These are phyloP conservation scores for Dryas integrifolia DNA, from an alignment of 331 rosid species.

Conservation along the genomic window DNA sequence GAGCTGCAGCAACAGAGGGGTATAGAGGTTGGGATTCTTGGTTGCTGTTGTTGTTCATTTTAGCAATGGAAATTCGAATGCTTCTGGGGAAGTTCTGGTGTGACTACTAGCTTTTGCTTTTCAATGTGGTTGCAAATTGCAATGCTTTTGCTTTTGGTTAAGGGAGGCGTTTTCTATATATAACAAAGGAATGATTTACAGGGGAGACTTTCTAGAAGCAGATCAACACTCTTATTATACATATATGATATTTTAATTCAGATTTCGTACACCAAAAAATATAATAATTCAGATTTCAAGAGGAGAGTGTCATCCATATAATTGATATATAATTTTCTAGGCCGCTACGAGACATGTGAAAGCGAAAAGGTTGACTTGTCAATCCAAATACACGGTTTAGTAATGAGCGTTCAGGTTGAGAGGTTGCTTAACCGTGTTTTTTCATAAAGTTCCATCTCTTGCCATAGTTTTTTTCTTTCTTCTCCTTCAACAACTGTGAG, in stretches of 20 bases:
- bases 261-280: too few species aligned
- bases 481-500: neutral
- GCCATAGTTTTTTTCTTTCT: neutral
- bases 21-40: constrained; percentile 19
- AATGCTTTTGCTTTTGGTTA: neutral
- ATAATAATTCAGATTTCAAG: too few species aligned
- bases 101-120: too few species aligned
- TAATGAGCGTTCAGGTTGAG: too few species aligned
- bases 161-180: neutral
- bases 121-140: too few species aligned
- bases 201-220: neutral
- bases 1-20: constrained; percentile 16
- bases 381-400: neutral
- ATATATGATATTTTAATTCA: neutral
- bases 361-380: constrained; percentile 20
- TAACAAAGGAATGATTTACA: too few species aligned
- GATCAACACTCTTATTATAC: neutral
- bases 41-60: constrained; percentile 18
- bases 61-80: neutral
- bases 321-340: too few species aligned
- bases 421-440: constrained; percentile 39
- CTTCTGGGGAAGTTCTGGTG: too few species aligned
- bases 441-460: too few species aligned
- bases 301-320: too few species aligned
- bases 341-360: constrained; percentile 1